Evolutionary conservation across 306 rosid genomes (phyloP), one percentile per base, ranked within the genome.

Genomic region (Prinsepia uniflora): DNA sequence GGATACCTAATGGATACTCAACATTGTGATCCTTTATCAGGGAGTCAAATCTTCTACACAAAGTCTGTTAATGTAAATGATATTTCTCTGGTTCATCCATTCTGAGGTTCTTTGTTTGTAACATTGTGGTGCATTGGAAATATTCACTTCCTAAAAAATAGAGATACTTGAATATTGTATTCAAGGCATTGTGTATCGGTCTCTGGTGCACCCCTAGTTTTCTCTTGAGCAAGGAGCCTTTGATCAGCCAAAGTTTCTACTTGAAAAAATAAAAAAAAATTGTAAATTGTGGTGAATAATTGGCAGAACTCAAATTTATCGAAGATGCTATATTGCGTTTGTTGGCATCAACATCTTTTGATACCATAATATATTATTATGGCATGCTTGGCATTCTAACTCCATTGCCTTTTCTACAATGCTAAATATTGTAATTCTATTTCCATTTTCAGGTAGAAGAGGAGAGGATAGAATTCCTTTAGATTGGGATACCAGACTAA

Each of bases 401-500:
- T 15, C 14, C 18, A 30, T 70, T 48, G 22, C 19, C 55, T 15
- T 9, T 56, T 65, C 58, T 65, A 36, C 63, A 64, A 41, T 9
- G 55, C 49, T 66, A 18, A 41, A 57, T 71, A 15, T 36, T 75
- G 67, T 46, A 54, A 30, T 53, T 39, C 17, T 60, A 20, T 49
- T 39, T 50, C 58, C 43, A 45, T 72, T 76, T 84, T 66, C 91
- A 92, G 96, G 96, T 58, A 83, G 83, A 81, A 84, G 96, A 77
- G 92, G 95, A 70, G 98, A 89, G 80, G 88, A 88, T 11, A 89
- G 80, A 81, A 63, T 68, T 63, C 75, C 89, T 5, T 78, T 92
- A 73, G 92, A 86, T 74, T 92, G 98, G 98, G 86, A 88, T 67
- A 45, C 88, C 34, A 82, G 96, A 48, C 81, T 87, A 45, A 87